Conservation (phyloP, 1,139 yeast genomes). For the Taiozyma sp. region DNA sequence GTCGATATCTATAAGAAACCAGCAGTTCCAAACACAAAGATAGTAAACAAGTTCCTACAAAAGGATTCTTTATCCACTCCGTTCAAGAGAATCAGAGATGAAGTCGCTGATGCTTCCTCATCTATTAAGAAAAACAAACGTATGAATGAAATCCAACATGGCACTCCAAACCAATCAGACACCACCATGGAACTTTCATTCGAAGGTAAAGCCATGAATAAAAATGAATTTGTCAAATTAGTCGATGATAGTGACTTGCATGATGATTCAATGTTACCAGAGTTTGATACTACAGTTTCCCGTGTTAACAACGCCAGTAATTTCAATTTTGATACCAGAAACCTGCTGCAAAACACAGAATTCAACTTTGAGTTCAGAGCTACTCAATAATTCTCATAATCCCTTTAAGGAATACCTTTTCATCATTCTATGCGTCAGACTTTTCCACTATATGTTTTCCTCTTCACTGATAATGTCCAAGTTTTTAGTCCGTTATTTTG, state of each 20-base stretch:
- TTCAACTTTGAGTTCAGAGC: constrained; percentile 15
- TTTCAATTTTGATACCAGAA: constrained; percentile 18
- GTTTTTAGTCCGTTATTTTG: not conserved
- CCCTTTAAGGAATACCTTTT: not conserved
- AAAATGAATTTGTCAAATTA: constrained; percentile 31
- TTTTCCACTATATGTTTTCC: not conserved
- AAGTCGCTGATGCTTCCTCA: constrained; percentile 17
- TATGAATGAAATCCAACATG: constrained; percentile 13
- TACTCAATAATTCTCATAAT: not conserved
- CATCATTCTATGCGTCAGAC: not conserved
- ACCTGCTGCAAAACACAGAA: constrained; percentile 18
- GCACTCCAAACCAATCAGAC: constrained; percentile 5
- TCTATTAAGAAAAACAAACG: constrained; percentile 24
- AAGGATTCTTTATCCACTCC: constrained; percentile 15
- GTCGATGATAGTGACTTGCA: constrained; percentile 6
- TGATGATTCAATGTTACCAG: constrained; percentile 7
- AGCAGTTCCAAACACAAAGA: constrained; percentile 2
- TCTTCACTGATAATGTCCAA: not conserved
- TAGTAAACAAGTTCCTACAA: constrained; percentile 15
- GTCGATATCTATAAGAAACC: constrained; percentile 4
- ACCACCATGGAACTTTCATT: constrained; percentile 32
- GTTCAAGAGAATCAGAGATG: constrained; percentile 24
- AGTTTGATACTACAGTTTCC: not conserved
- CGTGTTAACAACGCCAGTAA: not conserved
- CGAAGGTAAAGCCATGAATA: constrained; percentile 38